Evolutionary conservation across 2,329 filamentous ascomycete genomes (phyloP), one percentile per base, ranked within the genome.

Genomic region (Lojkania enalia): DNA sequence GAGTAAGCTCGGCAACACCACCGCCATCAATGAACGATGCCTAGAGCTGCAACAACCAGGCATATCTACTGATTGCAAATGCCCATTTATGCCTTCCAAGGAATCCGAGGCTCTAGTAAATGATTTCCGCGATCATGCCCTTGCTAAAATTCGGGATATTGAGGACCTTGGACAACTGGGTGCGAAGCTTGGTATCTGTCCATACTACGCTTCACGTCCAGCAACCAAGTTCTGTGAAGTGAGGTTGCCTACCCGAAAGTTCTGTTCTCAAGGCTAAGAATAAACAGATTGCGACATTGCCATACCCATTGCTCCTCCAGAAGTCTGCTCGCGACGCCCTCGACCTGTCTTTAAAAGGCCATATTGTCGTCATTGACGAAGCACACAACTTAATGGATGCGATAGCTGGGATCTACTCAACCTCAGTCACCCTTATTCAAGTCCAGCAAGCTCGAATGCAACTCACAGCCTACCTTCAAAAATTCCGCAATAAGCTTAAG

Each of bases 341-440:
- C 0, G 86, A 87, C 0, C 84, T 99, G 32, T 92, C 87, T 18
- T 71, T 99, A 6, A 90, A 95, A 58, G 84, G 85, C 4, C 94
- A 95, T 61, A 78, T 99, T 0, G 84, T 99, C n/a, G 87, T 99
- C 19, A 88, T 99, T 36, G 94, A 99, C 57, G 94, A 99, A 74
- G 94, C 94, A 0, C 94, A 99, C 66, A 99, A 99, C 63, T 81
- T 99, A 40, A 96, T 96, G 86, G 91, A 96, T 66, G 90, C 92
- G 0, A 89, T 99, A 35, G 82, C 89, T 13, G 86, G 85, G 35
- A 94, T 96, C 23, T 85, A 96, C 65, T 91, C 91, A 0, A 83
- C 89, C 0, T 83, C 87, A 25, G 79, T 97, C 15, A 82, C 82
- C 2, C 74, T 95, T 3, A 74, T 74, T 19, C 90, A 96, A 51